Conservation (phyloP, 306 rosid species). For the Styphnolobium japonicum region DNA sequence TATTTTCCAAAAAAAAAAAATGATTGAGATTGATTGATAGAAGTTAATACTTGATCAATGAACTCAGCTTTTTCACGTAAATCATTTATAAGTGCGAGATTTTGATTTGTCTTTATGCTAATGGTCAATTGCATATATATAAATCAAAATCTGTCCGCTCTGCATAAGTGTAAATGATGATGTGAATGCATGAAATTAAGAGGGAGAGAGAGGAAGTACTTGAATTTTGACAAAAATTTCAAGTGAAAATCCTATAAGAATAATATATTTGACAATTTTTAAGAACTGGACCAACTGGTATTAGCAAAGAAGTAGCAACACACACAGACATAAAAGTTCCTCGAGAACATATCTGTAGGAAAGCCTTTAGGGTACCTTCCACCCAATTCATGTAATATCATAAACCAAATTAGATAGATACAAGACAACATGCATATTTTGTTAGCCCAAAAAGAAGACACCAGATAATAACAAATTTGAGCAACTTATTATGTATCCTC, state of each 20-base stretch:
- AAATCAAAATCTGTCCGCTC: too few relatives aligned
- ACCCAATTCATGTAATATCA: background rate
- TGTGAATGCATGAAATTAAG: too few relatives aligned
- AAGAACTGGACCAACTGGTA: background rate
- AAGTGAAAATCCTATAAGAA: constrained; percentile 1
- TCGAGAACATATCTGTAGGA: background rate
- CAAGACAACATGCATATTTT: background rate
- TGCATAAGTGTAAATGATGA: too few relatives aligned
- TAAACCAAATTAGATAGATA: background rate
- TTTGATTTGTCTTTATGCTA: too few relatives aligned
- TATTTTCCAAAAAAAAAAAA: too few relatives aligned
- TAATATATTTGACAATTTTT: background rate
- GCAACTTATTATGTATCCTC: too few relatives aligned
- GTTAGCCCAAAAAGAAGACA: background rate
- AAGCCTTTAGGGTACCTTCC: background rate
- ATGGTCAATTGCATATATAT: too few relatives aligned
- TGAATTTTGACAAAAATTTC: background rate
- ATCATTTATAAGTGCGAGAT: too few relatives aligned
- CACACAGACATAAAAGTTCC: background rate
- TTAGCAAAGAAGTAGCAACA: constrained; percentile 14
- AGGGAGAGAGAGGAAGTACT: too few relatives aligned
- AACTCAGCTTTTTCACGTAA: too few relatives aligned
- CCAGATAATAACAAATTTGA: background rate
- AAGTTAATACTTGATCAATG: too few relatives aligned
- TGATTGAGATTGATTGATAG: too few relatives aligned